A percentile compares a stretch with the other conserved stretches of the same genome.
Evolutionary conservation across 768 basidiomycete genomes (phyloP).

Genomic region (Amanita pseudoporphyria): DNA sequence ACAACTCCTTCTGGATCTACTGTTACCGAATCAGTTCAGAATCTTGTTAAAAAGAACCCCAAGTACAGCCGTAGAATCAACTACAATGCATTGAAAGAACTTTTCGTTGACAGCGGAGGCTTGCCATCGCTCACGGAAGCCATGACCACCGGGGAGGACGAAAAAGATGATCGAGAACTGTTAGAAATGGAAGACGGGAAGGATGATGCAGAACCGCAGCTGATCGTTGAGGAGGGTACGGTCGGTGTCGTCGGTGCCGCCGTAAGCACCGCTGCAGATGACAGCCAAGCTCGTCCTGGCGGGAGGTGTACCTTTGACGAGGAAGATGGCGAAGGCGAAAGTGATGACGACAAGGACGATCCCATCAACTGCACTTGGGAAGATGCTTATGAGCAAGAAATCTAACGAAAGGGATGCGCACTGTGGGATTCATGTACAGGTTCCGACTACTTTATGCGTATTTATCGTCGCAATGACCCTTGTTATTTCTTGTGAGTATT

Average conservation of each 20-base stretch:
- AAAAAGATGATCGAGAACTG: constrained; percentile 34
- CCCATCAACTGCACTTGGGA: constrained; percentile 34
- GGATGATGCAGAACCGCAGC: constrained; percentile 24
- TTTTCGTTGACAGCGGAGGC: constrained; percentile 49
- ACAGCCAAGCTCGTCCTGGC: not conserved
- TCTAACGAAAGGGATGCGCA: constrained; percentile 18
- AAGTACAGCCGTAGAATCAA: constrained; percentile 92
- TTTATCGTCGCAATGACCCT: not conserved
- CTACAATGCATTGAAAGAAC: constrained; percentile 77
- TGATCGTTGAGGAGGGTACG: constrained; percentile 41
- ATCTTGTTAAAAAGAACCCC: constrained; percentile 74
- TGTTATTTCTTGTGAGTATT: not conserved
- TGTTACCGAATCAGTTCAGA: constrained; percentile 68
- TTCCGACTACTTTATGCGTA: constrained; percentile 1
- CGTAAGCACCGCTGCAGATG: constrained; percentile 13
- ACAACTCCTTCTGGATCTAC: constrained; percentile 60
- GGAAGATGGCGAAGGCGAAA: constrained; percentile 32
- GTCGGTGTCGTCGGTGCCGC: constrained; percentile 17
- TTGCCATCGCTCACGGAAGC: constrained; percentile 18
- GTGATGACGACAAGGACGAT: constrained; percentile 44
- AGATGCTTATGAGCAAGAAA: constrained; percentile 67
- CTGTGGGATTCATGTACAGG: not conserved
- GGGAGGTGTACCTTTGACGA: constrained; percentile 15
- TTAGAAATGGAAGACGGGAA: constrained; percentile 33
- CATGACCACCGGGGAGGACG: constrained; percentile 27